Percentiles rank a stretch among this genome's conserved stretches.
phyloP scores from a whole-genome alignment of 2,329 filamentous ascomycete species.

The Microsporum ferrugineum region DNA sequence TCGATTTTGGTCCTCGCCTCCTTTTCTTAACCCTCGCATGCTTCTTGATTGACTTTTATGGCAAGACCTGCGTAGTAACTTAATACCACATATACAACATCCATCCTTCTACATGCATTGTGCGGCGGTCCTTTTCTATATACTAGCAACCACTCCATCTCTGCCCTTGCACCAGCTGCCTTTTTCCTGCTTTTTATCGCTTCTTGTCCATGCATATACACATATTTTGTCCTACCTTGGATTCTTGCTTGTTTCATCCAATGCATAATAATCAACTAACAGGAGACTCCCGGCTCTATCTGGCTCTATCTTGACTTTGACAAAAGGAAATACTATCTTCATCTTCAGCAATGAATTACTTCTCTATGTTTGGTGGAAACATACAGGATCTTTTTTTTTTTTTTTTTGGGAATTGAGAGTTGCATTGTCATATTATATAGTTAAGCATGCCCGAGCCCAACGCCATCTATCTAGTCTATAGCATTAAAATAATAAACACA shows the following conservation, averaged over 20 bases:
- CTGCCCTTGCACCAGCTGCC: not conserved
- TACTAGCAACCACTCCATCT: not conserved
- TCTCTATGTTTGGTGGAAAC: too few species aligned
- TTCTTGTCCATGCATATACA: not conserved
- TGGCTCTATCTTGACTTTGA: not conserved
- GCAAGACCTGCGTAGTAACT: not conserved
- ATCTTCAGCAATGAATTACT: too few species aligned
- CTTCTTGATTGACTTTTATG: not conserved
- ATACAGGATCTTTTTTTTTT: too few species aligned
- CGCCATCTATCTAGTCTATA: too few species aligned
- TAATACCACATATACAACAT: not conserved
- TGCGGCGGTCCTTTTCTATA: not conserved
- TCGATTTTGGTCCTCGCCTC: not conserved
- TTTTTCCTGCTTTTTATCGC: not conserved
- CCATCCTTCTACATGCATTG: not conserved
- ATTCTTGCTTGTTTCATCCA: not conserved
- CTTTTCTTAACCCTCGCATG: too few species aligned
- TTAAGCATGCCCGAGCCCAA: too few species aligned
- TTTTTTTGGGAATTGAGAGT: too few species aligned
- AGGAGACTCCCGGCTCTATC: not conserved
- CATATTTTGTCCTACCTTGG: not conserved
- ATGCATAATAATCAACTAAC: not conserved
- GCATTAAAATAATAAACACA: too few species aligned
- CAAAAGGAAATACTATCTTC: not conserved
- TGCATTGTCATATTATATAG: too few species aligned